These are phyloP conservation scores for Xenoacremonium recifei DNA, from an alignment of 2,329 filamentous ascomycete genomes.

Conservation along the genomic window DNA sequence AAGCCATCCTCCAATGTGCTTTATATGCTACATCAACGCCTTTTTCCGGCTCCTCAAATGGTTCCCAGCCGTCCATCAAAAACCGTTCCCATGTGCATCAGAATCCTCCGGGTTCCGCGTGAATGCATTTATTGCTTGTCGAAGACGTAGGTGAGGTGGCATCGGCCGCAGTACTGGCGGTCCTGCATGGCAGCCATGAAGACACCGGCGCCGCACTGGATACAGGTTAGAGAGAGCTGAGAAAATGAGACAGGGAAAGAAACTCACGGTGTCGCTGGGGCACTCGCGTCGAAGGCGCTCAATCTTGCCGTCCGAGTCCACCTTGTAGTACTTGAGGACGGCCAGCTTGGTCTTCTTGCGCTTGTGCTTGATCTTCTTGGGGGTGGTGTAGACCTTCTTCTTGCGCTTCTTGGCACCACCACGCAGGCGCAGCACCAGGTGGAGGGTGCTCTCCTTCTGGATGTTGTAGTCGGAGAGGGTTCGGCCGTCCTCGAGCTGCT, in stretches of 20 bases:
- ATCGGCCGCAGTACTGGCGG: conserved; percentile 90
- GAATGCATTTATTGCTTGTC: conserved; percentile 59
- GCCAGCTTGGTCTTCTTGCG: conserved; percentile 99
- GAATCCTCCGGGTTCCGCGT: conserved; percentile 18
- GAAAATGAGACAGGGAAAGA: accelerated
- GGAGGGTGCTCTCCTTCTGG: conserved; percentile 99
- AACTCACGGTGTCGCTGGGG: conserved; percentile 80
- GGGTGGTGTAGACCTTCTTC: conserved; percentile 99
- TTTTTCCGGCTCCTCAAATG: conserved; percentile 32
- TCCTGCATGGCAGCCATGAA: conserved; percentile 99
- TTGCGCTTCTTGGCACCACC: conserved; percentile 99
- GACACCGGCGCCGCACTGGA: conserved; percentile 96
- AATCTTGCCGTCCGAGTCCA: conserved; percentile 99
- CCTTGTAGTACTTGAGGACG: conserved; percentile 99
- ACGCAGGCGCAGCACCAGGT: conserved; percentile 96
- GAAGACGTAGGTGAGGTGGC: conserved; percentile 73
- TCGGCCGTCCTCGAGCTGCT: conserved; percentile 99
- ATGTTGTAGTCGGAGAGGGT: conserved; percentile 99
- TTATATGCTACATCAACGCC: conserved; percentile 46
- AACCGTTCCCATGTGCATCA: conserved; percentile 25
- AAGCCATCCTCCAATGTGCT: conserved; percentile 39
- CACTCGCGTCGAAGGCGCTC: conserved; percentile 99
- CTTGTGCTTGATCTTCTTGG: conserved; percentile 99
- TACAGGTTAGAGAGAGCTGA: conserved; percentile 31
- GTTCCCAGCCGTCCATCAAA: conserved; percentile 29